These are phyloP conservation scores for Aureobasidium pullulans DNA, from an alignment of 2,329 filamentous ascomycete species.

Conservation along the genomic window DNA sequence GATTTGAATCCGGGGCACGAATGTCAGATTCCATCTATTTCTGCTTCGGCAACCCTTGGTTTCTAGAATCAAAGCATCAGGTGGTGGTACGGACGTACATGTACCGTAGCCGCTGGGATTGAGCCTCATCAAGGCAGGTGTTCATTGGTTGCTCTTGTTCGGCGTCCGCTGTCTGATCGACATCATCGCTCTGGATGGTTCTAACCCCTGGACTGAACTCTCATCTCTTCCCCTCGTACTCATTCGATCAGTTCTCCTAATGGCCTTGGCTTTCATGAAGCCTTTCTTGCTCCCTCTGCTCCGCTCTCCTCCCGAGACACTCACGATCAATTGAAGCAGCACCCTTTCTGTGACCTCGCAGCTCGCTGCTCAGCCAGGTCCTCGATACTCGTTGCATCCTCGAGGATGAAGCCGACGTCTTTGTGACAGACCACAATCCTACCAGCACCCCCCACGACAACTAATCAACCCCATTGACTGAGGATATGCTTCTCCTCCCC, in stretches of 20 bases:
- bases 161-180: conserved; percentile 1
- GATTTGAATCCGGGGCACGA: background rate
- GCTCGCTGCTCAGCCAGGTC: too few species aligned
- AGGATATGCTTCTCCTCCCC: background rate
- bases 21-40: conserved; percentile 8
- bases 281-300: too few species aligned
- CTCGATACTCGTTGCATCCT: background rate
- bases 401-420: background rate
- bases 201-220: background rate
- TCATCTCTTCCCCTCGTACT: conserved; percentile 2
- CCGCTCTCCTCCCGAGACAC: too few species aligned
- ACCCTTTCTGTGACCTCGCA: too few species aligned
- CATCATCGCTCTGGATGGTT: background rate
- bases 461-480: background rate
- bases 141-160: background rate
- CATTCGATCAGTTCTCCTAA: background rate
- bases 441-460: background rate
- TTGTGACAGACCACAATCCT: background rate
- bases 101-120: background rate
- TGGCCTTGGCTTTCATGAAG: background rate
- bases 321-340: too few species aligned
- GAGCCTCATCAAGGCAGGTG: conserved; percentile 3
- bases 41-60: background rate
- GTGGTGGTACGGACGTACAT: background rate
- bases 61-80: background rate